Evolutionary conservation across 257 asterid species (phyloP), one percentile per base, ranked within the genome.

Genomic region (Salvia hispanica): DNA sequence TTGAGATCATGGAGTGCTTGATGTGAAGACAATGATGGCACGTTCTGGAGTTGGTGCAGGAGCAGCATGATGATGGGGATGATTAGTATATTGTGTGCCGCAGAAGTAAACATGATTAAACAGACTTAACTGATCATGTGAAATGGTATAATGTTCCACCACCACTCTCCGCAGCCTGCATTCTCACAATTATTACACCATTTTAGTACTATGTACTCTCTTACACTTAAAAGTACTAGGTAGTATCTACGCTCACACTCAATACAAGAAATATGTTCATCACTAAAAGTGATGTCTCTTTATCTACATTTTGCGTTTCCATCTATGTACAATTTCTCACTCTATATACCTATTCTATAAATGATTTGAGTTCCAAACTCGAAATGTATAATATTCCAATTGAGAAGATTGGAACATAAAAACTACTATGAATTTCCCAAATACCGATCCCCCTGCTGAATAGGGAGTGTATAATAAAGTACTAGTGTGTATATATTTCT

Each of bases 61-160:
- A 42, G 51, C 69, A 76, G 76, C 81, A 75, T 73, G 79, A 62
- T 70, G 50, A 72, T 51, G 64, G 39, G 39, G 45, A 21, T 16
- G 56, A 40, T 69, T 75, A 69, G 71, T 71, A 72, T 63, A 13
- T 71, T 70, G 88, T 71, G 83, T 82, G 79, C 59, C 39, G 70
- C 76, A 33, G 82, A 84, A 81, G 89, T 71, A 51, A 82, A 62
- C 74, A 25, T 25, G 31, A 25, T 25, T 25, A 66, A 62, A 62
- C 76, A 66, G 31, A 25, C 31, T 25, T 25, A 67, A 39, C 15
- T 43, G 47, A 37, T 67, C 86, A 84, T 77, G 86, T 82, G 80
- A 66, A 60, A 12, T 72, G 72, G 15, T 66, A 81, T 84, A 45
- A 80, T 78, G 62, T 60, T 59, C 9, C 58, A 10, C 25, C 39